A percentile compares a stretch with the other conserved stretches of the same genome.
Evolutionary conservation across 2,329 filamentous ascomycete genomes (phyloP).

Genomic region (Verticillium klebahnii): DNA sequence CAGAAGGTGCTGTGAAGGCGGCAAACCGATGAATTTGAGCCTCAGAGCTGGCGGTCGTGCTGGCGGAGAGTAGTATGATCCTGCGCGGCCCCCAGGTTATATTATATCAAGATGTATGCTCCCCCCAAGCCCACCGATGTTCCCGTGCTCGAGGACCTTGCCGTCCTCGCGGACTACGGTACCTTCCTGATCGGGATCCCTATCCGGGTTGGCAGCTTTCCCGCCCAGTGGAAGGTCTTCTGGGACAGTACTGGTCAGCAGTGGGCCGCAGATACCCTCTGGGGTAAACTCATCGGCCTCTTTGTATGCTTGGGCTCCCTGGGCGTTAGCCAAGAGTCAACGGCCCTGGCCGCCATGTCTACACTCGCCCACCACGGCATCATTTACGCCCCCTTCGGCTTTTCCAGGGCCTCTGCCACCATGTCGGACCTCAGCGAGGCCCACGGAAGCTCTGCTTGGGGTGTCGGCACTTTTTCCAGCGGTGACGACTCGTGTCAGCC

Average conservation of each 20-base stretch:
- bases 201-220: constrained; percentile 95
- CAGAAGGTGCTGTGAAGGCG: no score
- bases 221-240: constrained; percentile 89
- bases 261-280: constrained; percentile 73
- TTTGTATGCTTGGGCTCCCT: constrained; percentile 79
- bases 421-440: constrained; percentile 72
- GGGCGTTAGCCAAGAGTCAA: constrained; percentile 92
- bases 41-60: no score
- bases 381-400: constrained; percentile 93
- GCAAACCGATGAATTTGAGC: no score
- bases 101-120: constrained; percentile 74
- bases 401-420: constrained; percentile 70
- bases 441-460: constrained; percentile 86
- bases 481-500: constrained; percentile 83
- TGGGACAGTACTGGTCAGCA: constrained; percentile 87
- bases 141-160: constrained; percentile 55
- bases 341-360: constrained; percentile 73
- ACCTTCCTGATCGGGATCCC: constrained; percentile 91
- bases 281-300: constrained; percentile 84
- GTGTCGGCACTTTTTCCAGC: constrained; percentile 82
- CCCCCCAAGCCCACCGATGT: constrained; percentile 67
- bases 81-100: no score
- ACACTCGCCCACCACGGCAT: constrained; percentile 92
- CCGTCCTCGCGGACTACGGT: constrained; percentile 66
- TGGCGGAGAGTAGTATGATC: no score